Evolutionary conservation across 768 basidiomycete genomes (phyloP), one percentile per base, ranked within the genome.

Genomic region (Exidia glandulosa): DNA sequence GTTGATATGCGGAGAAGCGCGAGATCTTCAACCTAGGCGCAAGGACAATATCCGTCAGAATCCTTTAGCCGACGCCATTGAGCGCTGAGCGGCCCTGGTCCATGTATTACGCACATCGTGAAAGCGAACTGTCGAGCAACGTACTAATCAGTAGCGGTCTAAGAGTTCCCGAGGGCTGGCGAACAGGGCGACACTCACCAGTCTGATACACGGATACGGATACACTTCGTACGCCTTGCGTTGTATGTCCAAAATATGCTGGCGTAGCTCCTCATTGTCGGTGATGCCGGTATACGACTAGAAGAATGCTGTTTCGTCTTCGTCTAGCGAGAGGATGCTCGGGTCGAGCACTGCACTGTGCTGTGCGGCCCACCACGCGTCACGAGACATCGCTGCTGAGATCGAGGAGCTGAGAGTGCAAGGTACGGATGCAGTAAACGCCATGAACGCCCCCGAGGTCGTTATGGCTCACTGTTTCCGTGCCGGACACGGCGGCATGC

Each of bases 1-100:
- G 36, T 10, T 64, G 23, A 52, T 71, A 75, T 13, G 50, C 59
- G 5, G 56, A 58, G 36, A 62, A 54, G 12, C 47, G 45, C 16
- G 60, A 52, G 13, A 65, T 62, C 47, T 61, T 63, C 25, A 63
- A 57, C 32, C 64, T 63, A 31, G 19, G 10, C 31, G 10, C 19
- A 23, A 6, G 16, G 19, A 14, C 16, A 23, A 37, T 19, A 19
- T 45, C 41, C 12, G 31, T 12, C 14, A 7, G 4, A 13, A 25
- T 25, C 34, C 16, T 32, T 32, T 55, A 13, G 23, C 19, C 19
- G 19, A 45, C 7, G 34, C 34, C 6, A 45, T 19, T 19, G 41
- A 19, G 6, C n/a, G n/a, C n/a, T n/a, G n/a, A n/a, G n/a, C n/a
- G n/a, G n/a, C n/a, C n/a, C n/a, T n/a, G n/a, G n/a, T n/a, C n/a